A percentile compares a stretch with the other conserved stretches of the same genome.
phyloP scores from a whole-genome alignment of 148 eudicot genomes.

The Limonium bicolor region DNA sequence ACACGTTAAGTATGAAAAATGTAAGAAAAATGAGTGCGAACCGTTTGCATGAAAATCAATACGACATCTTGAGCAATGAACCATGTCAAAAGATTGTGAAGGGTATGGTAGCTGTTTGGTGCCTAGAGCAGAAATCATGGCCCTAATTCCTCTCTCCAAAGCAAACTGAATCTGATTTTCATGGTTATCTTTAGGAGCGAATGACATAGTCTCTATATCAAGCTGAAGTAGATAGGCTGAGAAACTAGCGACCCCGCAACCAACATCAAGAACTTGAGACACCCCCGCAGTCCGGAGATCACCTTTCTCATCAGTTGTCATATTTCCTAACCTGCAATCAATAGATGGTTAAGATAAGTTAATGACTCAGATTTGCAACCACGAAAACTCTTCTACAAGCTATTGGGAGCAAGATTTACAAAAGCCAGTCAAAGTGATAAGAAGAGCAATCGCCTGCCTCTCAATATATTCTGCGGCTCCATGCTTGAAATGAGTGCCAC shows the following conservation, averaged over 20 bases:
- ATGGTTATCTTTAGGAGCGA: slow-evolving; percentile 97
- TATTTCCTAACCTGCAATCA: slow-evolving; percentile 75
- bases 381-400: too few relatives aligned
- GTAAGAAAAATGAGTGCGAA: slow-evolving; percentile 10
- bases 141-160: slow-evolving; percentile 81
- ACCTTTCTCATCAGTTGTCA: slow-evolving; percentile 73
- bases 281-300: slow-evolving; percentile 79
- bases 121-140: slow-evolving; percentile 82
- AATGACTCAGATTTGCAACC: background rate
- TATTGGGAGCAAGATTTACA: background rate
- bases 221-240: slow-evolving; percentile 75
- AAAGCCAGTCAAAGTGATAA: background rate
- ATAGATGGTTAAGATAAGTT: background rate
- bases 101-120: slow-evolving; percentile 96
- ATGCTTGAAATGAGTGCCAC: slow-evolving; percentile 98
- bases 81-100: slow-evolving; percentile 82
- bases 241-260: slow-evolving; percentile 99
- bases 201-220: slow-evolving; percentile 80
- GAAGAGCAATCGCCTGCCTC: slow-evolving; percentile 28
- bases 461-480: slow-evolving; percentile 90
- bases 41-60: slow-evolving; percentile 96
- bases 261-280: slow-evolving; percentile 85
- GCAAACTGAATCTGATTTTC: slow-evolving; percentile 98
- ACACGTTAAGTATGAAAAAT: background rate
- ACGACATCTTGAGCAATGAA: slow-evolving; percentile 93